Percentiles rank a stretch among this genome's conserved stretches.
phyloP scores from a whole-genome alignment of 345 rosid genomes.

The Sonneratia alba region DNA sequence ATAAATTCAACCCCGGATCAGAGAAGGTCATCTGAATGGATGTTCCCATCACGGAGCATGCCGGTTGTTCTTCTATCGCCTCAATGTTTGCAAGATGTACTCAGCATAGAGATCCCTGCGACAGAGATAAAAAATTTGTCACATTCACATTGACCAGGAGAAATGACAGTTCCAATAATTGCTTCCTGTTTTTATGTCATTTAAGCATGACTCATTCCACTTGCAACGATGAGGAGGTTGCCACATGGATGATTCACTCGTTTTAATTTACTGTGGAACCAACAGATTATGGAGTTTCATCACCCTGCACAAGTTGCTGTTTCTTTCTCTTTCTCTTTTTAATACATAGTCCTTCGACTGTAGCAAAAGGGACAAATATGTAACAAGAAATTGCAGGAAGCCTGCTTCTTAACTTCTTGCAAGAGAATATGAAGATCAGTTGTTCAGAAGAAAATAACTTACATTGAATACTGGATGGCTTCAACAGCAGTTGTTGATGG shows the following conservation, averaged over 20 bases:
- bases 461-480: slow-evolving; percentile 92
- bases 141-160: background rate
- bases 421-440: background rate
- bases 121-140: slow-evolving; percentile 3
- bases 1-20: background rate
- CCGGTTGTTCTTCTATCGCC: slow-evolving; percentile 31
- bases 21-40: background rate
- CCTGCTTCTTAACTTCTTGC: background rate
- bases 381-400: background rate
- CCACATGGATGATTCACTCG: background rate
- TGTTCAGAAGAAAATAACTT: slow-evolving; percentile 14
- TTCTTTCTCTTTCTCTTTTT: background rate
- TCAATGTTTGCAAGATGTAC: slow-evolving; percentile 63
- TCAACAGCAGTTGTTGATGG: slow-evolving; percentile 57
- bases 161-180: background rate
- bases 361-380: background rate
- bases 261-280: background rate
- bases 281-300: background rate
- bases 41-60: background rate
- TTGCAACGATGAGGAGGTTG: background rate
- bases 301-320: background rate
- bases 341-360: background rate
- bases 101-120: slow-evolving; percentile 93
- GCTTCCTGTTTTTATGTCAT: background rate
- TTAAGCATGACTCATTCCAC: background rate